phyloP scores from a whole-genome alignment of 192 early-diverging fungal species.

The Backusella westeae region DNA sequence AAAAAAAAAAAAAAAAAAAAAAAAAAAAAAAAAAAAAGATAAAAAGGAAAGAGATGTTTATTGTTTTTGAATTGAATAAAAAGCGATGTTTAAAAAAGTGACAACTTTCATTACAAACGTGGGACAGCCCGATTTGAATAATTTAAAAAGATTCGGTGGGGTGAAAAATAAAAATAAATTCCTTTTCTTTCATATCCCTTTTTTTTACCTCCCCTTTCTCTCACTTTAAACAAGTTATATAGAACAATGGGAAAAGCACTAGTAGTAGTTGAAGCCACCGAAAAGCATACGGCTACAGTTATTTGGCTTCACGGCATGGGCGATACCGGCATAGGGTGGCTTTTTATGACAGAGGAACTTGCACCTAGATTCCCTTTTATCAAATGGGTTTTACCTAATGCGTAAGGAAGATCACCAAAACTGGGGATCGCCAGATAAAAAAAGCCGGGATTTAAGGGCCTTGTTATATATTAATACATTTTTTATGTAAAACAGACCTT shows the following conservation, averaged over 20 bases:
- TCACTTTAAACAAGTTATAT: background rate
- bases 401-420: conserved; percentile 39
- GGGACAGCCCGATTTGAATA: background rate
- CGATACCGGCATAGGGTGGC: conserved; percentile 60
- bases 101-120: background rate
- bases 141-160: background rate
- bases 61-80: background rate
- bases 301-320: conserved; percentile 60
- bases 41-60: no score
- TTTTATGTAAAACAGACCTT: conserved; percentile 30
- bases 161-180: background rate
- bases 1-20: no score
- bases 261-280: conserved; percentile 5
- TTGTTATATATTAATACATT: background rate
- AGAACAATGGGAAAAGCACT: background rate
- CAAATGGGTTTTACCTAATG: conserved; percentile 91
- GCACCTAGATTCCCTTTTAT: conserved; percentile 63
- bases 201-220: background rate
- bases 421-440: background rate
- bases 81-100: background rate
- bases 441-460: background rate
- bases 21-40: no score
- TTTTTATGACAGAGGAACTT: conserved; percentile 52
- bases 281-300: conserved; percentile 56
- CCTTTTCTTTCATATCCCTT: background rate